Conservation (phyloP, 2,329 filamentous ascomycete species). For the Celoporthe dispersa region DNA sequence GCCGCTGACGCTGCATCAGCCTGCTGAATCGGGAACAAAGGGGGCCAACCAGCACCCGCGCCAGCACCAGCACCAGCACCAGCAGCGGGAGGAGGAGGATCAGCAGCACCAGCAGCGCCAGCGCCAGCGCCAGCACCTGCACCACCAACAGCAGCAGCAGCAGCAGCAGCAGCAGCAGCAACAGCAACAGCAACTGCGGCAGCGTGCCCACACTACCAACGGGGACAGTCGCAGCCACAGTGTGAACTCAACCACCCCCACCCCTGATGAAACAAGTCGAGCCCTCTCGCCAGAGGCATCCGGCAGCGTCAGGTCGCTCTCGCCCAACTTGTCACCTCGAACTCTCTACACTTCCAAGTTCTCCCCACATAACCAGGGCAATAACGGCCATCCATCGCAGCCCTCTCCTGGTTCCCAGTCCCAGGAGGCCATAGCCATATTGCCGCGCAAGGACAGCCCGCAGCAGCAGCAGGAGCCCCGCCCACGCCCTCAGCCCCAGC, state of each 20-base stretch:
- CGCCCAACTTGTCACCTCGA: constrained; percentile 47
- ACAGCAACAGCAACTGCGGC: not conserved
- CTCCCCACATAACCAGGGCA: constrained; percentile 41
- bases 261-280: constrained; percentile 35
- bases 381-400: constrained; percentile 13
- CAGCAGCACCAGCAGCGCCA: not conserved
- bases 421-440: constrained; percentile 1
- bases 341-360: constrained; percentile 54
- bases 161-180: not conserved
- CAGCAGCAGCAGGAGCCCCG: constrained; percentile 29
- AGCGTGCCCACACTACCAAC: not conserved
- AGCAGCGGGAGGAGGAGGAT: not conserved
- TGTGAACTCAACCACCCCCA: constrained; percentile 30
- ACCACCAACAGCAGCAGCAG: constrained; percentile 6
- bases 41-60: constrained; percentile 5
- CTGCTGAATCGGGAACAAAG: not conserved
- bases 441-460: constrained; percentile 28
- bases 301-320: constrained; percentile 43
- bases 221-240: constrained; percentile 13
- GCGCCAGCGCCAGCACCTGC: not conserved
- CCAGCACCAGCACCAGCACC: not conserved
- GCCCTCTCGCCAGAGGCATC: constrained; percentile 35
- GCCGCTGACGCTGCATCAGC: constrained; percentile 20
- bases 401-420: constrained; percentile 15
- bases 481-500: constrained; percentile 14